Percentiles rank a stretch among this genome's conserved stretches.
Evolutionary conservation across 139 green algal genomes (phyloP).

Genomic region (Chlorella sp.): DNA sequence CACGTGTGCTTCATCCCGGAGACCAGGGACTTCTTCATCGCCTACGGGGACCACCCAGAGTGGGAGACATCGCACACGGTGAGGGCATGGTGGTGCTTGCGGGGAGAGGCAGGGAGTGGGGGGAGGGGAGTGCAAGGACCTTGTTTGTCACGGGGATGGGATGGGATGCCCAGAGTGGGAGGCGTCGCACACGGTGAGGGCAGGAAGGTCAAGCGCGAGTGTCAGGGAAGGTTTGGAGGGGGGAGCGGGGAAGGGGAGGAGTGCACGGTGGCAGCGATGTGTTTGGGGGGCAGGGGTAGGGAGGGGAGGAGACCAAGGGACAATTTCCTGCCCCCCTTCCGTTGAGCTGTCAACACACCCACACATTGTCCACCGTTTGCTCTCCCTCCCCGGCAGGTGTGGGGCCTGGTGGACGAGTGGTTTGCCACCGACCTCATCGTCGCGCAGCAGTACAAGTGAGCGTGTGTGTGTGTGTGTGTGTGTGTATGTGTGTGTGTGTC

Average conservation of each 20-base stretch:
- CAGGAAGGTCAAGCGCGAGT: background rate
- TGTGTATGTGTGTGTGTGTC: background rate
- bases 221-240: no score
- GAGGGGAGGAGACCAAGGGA: no score
- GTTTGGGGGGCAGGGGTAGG: no score
- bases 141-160: no score
- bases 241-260: no score
- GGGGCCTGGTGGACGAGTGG: constrained; percentile 40
- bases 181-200: constrained; percentile 43
- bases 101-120: background rate
- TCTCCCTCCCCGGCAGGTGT: background rate
- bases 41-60: constrained; percentile 53
- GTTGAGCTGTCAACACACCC: no score
- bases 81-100: constrained; percentile 18
- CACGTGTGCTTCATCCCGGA: constrained; percentile 58
- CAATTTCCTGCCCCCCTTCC: no score
- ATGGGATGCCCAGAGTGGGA: constrained; percentile 55
- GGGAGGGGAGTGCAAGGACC: no score
- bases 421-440: constrained; percentile 36
- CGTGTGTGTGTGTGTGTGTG: background rate
- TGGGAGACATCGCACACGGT: constrained; percentile 59
- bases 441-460: constrained; percentile 38
- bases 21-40: constrained; percentile 67
- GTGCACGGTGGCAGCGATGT: no score
- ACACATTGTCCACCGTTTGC: no score